Conservation (phyloP, 1,139 yeast species). For the Debaryomycetaceae sp. region DNA sequence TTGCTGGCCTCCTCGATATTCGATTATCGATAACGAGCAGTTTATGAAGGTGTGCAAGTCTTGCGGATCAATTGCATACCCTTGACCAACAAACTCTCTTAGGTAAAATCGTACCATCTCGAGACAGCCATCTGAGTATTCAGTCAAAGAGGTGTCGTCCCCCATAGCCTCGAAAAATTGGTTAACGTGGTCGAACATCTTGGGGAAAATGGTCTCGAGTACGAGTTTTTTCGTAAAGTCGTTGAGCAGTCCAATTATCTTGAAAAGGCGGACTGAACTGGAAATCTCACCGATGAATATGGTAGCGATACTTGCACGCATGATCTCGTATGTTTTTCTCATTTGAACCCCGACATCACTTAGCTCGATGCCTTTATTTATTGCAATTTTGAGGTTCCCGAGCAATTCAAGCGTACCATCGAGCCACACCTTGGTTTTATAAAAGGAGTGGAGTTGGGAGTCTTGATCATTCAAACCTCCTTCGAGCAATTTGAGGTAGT, state of each 20-base stretch:
- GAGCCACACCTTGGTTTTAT: conserved; percentile 28
- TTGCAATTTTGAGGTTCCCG: conserved; percentile 29
- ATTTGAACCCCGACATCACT: conserved; percentile 18
- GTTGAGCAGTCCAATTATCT: conserved; percentile 16
- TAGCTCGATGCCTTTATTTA: conserved; percentile 15
- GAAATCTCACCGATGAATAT: conserved; percentile 29
- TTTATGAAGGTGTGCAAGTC: conserved; percentile 25
- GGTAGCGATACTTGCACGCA: conserved; percentile 22
- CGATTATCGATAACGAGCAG: conserved; percentile 32
- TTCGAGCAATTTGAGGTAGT: conserved; percentile 27
- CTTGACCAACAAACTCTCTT: conserved; percentile 20
- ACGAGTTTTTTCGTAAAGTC: conserved; percentile 26
- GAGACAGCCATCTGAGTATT: conserved; percentile 25
- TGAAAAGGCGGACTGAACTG: conserved; percentile 18
- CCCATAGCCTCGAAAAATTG: conserved; percentile 31
- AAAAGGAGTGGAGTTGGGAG: conserved; percentile 17
- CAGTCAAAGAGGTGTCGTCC: conserved; percentile 33
- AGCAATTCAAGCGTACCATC: conserved; percentile 39
- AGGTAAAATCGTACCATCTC: conserved; percentile 22
- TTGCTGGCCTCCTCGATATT: conserved; percentile 19
- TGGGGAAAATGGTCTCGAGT: conserved; percentile 34
- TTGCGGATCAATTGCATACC: conserved; percentile 20
- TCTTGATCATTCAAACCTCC: conserved; percentile 19
- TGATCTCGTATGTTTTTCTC: conserved; percentile 18
- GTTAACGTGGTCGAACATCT: conserved; percentile 32